Conservation (phyloP, 1,284 basidiomycete species). For the Thecaphora frezii region DNA sequence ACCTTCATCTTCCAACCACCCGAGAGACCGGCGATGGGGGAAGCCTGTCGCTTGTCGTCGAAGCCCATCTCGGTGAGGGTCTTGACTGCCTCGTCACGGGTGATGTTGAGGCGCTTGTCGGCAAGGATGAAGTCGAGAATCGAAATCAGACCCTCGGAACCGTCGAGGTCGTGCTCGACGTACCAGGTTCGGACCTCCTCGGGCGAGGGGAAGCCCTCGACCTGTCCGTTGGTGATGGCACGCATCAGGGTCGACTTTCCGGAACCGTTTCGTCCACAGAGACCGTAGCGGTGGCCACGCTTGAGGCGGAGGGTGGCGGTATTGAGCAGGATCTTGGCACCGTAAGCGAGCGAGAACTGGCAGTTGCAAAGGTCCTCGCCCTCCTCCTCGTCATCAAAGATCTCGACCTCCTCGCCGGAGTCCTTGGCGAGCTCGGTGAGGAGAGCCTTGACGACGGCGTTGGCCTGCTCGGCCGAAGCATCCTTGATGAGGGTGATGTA, state of each 20-base stretch:
- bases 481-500: slow-evolving; percentile 56
- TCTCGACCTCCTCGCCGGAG: slow-evolving; percentile 57
- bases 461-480: slow-evolving; percentile 46
- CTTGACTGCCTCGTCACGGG: slow-evolving; percentile 41
- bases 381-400: slow-evolving; percentile 60
- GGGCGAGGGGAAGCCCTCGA: slow-evolving; percentile 59
- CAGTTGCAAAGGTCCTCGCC: slow-evolving; percentile 60
- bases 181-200: slow-evolving; percentile 59
- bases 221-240: slow-evolving; percentile 59
- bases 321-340: slow-evolving; percentile 60
- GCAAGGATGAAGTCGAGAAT: slow-evolving; percentile 57
- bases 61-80: slow-evolving; percentile 59
- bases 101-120: slow-evolving; percentile 54
- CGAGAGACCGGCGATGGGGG: slow-evolving; percentile 57
- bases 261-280: slow-evolving; percentile 59
- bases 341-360: slow-evolving; percentile 60
- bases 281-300: slow-evolving; percentile 60
- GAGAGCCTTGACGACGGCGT: slow-evolving; percentile 40
- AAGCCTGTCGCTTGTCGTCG: slow-evolving; percentile 54
- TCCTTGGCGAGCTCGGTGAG: slow-evolving; percentile 53
- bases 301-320: slow-evolving; percentile 59
- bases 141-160: slow-evolving; percentile 57
- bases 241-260: slow-evolving; percentile 60
- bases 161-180: slow-evolving; percentile 60
- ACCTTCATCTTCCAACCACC: slow-evolving; percentile 61